Evolutionary conservation across 1,284 basidiomycete genomes (phyloP).

Genomic region (Marasmius sp.): DNA sequence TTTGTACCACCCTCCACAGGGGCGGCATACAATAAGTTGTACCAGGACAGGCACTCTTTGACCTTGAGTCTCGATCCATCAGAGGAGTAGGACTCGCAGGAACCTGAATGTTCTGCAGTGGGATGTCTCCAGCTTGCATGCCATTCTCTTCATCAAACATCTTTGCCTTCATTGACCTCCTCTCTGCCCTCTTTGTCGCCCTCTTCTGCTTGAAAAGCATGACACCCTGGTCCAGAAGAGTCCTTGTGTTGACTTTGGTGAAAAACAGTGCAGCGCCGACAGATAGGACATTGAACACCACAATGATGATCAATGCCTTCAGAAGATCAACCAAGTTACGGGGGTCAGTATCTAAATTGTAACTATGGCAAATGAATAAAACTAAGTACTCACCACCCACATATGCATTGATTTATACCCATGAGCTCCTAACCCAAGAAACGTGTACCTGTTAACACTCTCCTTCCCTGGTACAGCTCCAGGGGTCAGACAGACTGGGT

Average conservation of each 20-base stretch:
- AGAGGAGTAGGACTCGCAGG: too few relatives aligned
- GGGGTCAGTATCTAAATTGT: constrained; percentile 1
- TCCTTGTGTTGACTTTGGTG: constrained; percentile 44
- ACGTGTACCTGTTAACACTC: constrained; percentile 50
- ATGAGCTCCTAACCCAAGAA: constrained; percentile 56
- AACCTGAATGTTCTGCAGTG: too few relatives aligned
- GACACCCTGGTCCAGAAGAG: constrained; percentile 30
- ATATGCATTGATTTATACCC: constrained; percentile 60
- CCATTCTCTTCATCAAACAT: constrained; percentile 12
- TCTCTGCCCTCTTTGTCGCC: constrained; percentile 27
- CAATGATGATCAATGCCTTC: constrained; percentile 52
- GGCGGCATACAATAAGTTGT: constrained; percentile 61
- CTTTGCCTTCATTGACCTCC: constrained; percentile 25
- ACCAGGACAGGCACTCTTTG: constrained; percentile 58
- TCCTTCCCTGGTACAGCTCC: constrained; percentile 49
- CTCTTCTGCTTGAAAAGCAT: constrained; percentile 34
- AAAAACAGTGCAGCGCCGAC: constrained; percentile 48
- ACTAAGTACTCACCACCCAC: constrained; percentile 65
- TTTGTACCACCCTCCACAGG: constrained; percentile 47
- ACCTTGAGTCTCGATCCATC: constrained; percentile 20
- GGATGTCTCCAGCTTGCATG: not conserved
- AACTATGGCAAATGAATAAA: constrained; percentile 14
- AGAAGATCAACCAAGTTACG: too few relatives aligned
- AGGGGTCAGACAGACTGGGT: constrained; percentile 63
- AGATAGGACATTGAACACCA: constrained; percentile 52